Conservation (phyloP, 495 filamentous ascomycete species). For the Hypoxylon fragiforme region DNA sequence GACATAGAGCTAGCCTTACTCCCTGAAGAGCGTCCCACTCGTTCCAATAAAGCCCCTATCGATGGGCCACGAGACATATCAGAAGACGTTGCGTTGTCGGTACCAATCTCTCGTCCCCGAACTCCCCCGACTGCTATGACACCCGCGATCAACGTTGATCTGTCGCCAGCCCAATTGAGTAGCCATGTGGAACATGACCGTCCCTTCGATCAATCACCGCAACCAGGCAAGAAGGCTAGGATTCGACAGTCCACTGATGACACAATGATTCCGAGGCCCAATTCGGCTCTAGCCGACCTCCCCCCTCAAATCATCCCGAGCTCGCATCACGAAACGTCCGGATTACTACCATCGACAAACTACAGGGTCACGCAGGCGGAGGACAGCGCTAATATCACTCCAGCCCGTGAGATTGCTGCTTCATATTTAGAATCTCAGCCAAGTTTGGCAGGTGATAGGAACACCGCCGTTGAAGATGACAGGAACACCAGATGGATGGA, state of each 20-base stretch:
- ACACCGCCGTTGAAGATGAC: conserved; percentile 15
- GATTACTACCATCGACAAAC: neutral
- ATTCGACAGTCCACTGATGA: conserved; percentile 34
- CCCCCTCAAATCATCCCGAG: neutral
- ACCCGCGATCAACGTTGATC: conserved; percentile 22
- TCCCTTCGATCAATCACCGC: conserved; percentile 41
- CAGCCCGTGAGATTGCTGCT: conserved; percentile 26
- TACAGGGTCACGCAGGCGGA: neutral
- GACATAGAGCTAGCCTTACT: conserved; percentile 7
- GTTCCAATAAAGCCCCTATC: conserved; percentile 9
- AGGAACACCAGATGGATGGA: neutral
- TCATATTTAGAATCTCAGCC: conserved; percentile 29
- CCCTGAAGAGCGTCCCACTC: conserved; percentile 14
- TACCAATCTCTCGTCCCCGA: conserved; percentile 19
- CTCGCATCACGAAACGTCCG: conserved; percentile 3
- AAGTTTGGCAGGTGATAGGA: conserved; percentile 1
- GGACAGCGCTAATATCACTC: conserved; percentile 7
- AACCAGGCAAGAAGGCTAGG: conserved; percentile 43
- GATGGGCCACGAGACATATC: conserved; percentile 12
- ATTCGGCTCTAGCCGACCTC: conserved; percentile 4
- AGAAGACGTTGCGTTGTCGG: conserved; percentile 9
- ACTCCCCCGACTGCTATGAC: conserved; percentile 18
- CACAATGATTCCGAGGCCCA: conserved; percentile 13
- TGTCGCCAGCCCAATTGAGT: conserved; percentile 40
- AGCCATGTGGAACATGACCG: conserved; percentile 46